Evolutionary conservation across 2,329 filamentous ascomycete genomes (phyloP), one percentile per base, ranked within the genome.

Genomic region (Fusarium annulatum): DNA sequence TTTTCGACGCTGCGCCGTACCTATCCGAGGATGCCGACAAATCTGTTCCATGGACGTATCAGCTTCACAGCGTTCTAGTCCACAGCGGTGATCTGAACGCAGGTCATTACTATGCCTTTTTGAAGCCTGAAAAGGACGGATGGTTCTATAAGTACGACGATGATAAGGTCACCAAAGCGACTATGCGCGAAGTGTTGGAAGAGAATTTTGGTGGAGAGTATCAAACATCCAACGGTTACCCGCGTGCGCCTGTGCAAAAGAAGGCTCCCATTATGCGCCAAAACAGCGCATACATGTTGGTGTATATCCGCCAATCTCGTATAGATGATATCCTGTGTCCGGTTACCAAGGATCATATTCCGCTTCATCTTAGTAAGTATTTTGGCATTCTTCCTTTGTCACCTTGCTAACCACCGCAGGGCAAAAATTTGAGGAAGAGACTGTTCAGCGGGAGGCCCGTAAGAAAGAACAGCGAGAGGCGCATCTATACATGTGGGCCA

Each of bases 141-240:
- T 91, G 94, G 85, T 99, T 97, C 85, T 98, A 97, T 86, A 96
- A 93, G 78, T 99, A 97, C 77, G 97, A 99, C 78, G 96, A 99
- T 75, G 96, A 99, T 80, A 93, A 95, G 75, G 96, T 99, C 45
- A 98, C 95, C n/a, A 94, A 93, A 74, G 96, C 95, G 3, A 98
- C 95, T 0, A 91, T 93, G 80, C 91, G 94, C 67, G 96, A 99
- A 81, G 96, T 97, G 0, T 85, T 98, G 38, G 96, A 98, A 79
- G 97, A 99, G 74, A 99, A 98, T 82, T 99, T 94, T 82, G 96
- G 96, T 49, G 96, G 96, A 61, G 94, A 97, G 79, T 97, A 95
- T 79, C 86, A 84, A 34, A 82, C 85, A 10, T 82, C 86, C 3
- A 86, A 86, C 61, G 85, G 86, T 15, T 82, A 83, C 46, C 76